Base-by-base conservation (phyloP, 1,139 yeast genomes). In the Lodderomyces pseudojiufengensis region DNA sequence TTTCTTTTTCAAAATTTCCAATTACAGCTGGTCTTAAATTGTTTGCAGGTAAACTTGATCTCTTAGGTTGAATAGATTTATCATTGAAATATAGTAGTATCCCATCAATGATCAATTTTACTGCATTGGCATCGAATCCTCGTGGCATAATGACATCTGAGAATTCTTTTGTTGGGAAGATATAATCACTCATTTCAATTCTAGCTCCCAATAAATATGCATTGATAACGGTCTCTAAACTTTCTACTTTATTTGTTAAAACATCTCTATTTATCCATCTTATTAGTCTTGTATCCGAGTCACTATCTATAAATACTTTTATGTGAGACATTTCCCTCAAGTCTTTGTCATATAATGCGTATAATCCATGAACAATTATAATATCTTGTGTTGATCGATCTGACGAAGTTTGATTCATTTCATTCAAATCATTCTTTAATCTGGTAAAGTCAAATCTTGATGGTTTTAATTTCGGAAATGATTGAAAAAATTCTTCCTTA, bases 71-170 rank as follows among this genome's bases (percentile, higher is more conserved):
- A 5, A 45, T 29, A 33, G 43, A 43, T 27, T 27, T 27, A 9
- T 33, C 36, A 16, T 27, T 35, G 43, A 63, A 48, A 27, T 51
- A 52, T 9, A 68, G 63, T 38, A 61, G 50, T 9, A 86, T 63
- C 2, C 95, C 95, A 52, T 85, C 92, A n/a, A 85, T 78, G 9
- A 88, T 73, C 41, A 88, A 67, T 7, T 70, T 64, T 9, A 82
- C 70, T 2, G 94, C 90, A 32, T 73, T 67, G 20, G 70, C 62
- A 33, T 77, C 80, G 3, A 84, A 80, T 1, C 87, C 88, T 35
- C 81, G 66, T 3, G 95, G 95, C 52, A 88, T 69, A 29, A 88
- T 77, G 11, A 87, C 78, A 55, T 88, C 96, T 2, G 96, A 95
- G 43, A 65, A 72, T 41, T 80, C 80, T 55, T 84, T 83, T 2